Percentiles rank a stretch among this genome's conserved stretches.
Conservation (phyloP, 257 asterid genomes). For the Lycium barbarum region DNA sequence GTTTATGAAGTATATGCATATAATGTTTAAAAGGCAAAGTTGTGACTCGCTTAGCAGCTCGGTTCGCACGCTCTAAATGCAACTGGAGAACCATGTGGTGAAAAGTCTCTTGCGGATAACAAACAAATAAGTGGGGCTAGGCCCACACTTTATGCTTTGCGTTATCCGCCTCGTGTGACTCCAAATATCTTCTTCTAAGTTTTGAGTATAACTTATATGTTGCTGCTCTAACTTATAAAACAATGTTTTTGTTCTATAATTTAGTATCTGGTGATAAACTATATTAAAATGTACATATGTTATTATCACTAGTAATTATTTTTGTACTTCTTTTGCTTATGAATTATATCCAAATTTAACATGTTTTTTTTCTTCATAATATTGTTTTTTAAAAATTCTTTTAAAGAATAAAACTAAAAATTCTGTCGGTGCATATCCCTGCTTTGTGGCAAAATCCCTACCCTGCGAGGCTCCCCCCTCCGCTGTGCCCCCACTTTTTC, state of each 20-base stretch:
- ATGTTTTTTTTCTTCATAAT: not conserved
- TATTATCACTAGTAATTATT: not conserved
- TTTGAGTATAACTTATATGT: not conserved
- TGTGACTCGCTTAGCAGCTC: not conserved
- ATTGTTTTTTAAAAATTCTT: not conserved
- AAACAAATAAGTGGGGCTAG: slow-evolving; percentile 25
- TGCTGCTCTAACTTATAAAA: not conserved
- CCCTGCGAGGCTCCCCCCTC: not conserved
- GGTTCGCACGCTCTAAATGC: slow-evolving; percentile 11
- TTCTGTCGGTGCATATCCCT: not conserved
- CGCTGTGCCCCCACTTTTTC: not conserved
- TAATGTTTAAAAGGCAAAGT: slow-evolving; percentile 3
- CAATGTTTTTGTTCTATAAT: slow-evolving; percentile 8
- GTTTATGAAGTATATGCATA: not conserved
- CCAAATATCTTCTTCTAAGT: not conserved
- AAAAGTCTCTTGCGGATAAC: slow-evolving; percentile 16
- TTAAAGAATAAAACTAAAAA: not conserved
- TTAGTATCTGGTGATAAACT: not conserved
- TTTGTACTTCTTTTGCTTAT: slow-evolving; percentile 6
- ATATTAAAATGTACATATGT: not conserved
- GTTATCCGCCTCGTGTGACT: not conserved
- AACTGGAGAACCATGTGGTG: slow-evolving; percentile 8
- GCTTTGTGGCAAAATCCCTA: not conserved
- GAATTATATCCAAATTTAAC: not conserved
- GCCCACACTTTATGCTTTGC: not conserved